These are phyloP conservation scores for Cyberlindnera galapagoensis DNA, from an alignment of 805 yeast genomes.

Conservation along the genomic window DNA sequence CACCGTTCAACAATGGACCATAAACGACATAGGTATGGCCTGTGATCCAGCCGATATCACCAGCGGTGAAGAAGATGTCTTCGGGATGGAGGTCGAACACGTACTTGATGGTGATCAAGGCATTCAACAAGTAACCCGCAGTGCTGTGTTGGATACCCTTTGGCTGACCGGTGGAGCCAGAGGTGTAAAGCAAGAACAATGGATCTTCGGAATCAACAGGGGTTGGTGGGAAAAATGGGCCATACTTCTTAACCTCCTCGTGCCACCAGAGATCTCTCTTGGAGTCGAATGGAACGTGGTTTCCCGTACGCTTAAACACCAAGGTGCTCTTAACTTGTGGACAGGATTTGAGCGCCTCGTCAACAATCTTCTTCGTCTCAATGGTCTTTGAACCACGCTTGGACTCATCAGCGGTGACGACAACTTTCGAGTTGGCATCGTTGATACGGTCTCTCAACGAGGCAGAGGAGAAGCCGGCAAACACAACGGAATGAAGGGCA, in stretches of 20 bases:
- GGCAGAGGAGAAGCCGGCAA: slow-evolving; percentile 87
- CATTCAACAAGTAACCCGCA: slow-evolving; percentile 73
- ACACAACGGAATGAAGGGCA: slow-evolving; percentile 78
- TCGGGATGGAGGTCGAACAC: slow-evolving; percentile 70
- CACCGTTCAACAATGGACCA: slow-evolving; percentile 73
- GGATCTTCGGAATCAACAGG: slow-evolving; percentile 80
- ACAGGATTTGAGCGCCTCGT: slow-evolving; percentile 64
- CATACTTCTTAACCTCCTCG: slow-evolving; percentile 57
- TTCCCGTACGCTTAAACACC: slow-evolving; percentile 71
- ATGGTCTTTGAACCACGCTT: slow-evolving; percentile 78
- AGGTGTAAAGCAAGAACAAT: slow-evolving; percentile 71
- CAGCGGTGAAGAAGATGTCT: slow-evolving; percentile 77
- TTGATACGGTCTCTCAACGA: slow-evolving; percentile 84
- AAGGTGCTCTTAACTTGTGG: slow-evolving; percentile 64
- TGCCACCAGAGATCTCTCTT: slow-evolving; percentile 74
- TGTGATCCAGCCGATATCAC: slow-evolving; percentile 90
- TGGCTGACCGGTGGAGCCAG: slow-evolving; percentile 87
- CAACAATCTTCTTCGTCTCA: slow-evolving; percentile 76
- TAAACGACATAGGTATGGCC: slow-evolving; percentile 82
- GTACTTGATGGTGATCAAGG: slow-evolving; percentile 67
- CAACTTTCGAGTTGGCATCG: slow-evolving; percentile 70
- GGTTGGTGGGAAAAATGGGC: slow-evolving; percentile 66
- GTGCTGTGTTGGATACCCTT: slow-evolving; percentile 82
- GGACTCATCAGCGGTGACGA: slow-evolving; percentile 78
- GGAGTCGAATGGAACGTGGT: slow-evolving; percentile 40